Evolutionary conservation across 2,329 filamentous ascomycete genomes (phyloP).

Genomic region (Aspergillus sp.): DNA sequence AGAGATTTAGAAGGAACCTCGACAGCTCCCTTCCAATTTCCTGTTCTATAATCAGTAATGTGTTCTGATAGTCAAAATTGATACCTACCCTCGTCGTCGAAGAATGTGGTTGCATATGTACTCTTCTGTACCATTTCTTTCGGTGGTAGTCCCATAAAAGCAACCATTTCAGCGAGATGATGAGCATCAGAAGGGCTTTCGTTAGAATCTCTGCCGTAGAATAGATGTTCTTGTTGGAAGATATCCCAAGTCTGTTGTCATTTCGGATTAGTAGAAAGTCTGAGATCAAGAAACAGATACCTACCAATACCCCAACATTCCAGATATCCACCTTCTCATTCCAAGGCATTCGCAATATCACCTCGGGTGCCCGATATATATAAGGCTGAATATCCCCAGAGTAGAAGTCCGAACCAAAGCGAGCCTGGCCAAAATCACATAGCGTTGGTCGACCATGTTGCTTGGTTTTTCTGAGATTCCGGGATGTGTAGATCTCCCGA

Average conservation of each 20-base stretch:
- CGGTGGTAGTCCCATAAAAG: not conserved
- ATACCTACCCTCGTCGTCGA: not conserved
- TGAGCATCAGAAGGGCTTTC: not conserved
- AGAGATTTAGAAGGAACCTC: constrained; percentile 17
- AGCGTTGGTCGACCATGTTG: constrained; percentile 28
- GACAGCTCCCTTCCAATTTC: constrained; percentile 18
- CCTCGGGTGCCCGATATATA: not conserved
- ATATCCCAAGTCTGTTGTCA: not conserved
- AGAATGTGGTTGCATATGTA: not conserved
- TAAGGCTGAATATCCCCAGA: constrained; percentile 24
- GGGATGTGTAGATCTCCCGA: constrained; percentile 29
- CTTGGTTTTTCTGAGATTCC: constrained; percentile 25
- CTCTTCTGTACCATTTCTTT: not conserved
- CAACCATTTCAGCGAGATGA: not conserved
- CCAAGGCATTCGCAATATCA: not conserved
- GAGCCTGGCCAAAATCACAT: constrained; percentile 31
- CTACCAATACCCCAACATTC: not conserved
- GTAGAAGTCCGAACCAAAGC: constrained; percentile 16
- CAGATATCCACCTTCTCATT: not conserved
- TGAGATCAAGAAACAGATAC: not conserved
- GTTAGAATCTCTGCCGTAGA: not conserved
- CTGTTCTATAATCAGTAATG: not conserved
- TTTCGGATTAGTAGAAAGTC: not conserved
- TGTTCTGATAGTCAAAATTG: not conserved
- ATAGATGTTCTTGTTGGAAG: not conserved